Conservation (phyloP, 2,329 filamentous ascomycete genomes). For the Calonectria pseudoturangicola region DNA sequence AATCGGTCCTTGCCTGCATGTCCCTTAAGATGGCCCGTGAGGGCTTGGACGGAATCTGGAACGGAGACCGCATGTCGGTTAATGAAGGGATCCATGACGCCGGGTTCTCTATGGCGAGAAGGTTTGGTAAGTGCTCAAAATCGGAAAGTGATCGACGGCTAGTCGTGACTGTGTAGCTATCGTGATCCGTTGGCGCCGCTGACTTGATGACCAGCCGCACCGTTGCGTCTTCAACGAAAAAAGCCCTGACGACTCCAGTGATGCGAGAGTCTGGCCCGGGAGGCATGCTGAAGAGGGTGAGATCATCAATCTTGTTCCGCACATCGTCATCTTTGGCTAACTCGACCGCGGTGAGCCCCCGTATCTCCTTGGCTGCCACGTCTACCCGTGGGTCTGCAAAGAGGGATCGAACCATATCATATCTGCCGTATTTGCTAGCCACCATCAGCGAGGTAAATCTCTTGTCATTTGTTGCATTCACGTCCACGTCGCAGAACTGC, state of each 20-base stretch:
- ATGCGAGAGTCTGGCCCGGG: conserved; percentile 85
- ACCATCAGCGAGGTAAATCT: conserved; percentile 98
- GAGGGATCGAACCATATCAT: conserved; percentile 92
- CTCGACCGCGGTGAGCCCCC: conserved; percentile 95
- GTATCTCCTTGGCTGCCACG: conserved; percentile 85
- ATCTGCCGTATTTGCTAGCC: conserved; percentile 96
- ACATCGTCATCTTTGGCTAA: conserved; percentile 98
- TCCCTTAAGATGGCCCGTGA: conserved; percentile 91
- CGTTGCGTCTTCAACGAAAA: conserved; percentile 97
- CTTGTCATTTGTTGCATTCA: conserved; percentile 96
- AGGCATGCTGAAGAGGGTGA: conserved; percentile 86
- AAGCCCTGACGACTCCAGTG: conserved; percentile 94
- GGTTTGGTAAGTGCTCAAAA: conserved; percentile 91
- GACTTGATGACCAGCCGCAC: conserved; percentile 96
- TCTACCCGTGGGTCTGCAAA: conserved; percentile 94
- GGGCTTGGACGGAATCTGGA: conserved; percentile 94
- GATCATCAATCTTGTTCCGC: conserved; percentile 95
- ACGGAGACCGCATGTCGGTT: conserved; percentile 86
- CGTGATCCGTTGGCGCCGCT: conserved; percentile 86
- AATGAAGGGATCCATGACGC: conserved; percentile 95
- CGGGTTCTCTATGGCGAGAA: conserved; percentile 91
- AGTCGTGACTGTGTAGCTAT: conserved; percentile 94
- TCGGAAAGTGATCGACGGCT: conserved; percentile 91
- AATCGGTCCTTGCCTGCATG: conserved; percentile 89
- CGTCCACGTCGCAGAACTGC: conserved; percentile 91